phyloP scores from a whole-genome alignment of 352 stramenopile genomes.

The Globisporangium iwayamae region DNA sequence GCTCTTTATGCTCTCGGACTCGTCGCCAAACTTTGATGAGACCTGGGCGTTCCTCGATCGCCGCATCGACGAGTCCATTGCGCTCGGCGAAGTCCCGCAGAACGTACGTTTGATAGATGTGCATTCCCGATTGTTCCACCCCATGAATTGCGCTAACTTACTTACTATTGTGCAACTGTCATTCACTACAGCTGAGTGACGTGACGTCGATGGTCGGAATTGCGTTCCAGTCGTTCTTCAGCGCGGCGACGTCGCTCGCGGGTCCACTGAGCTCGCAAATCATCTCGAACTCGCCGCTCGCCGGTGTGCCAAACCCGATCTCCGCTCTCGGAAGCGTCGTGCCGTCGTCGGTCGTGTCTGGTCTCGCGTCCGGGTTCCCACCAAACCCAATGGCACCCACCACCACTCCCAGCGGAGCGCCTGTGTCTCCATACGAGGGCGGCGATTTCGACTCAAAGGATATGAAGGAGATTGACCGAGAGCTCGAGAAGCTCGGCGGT shows the following conservation, averaged over 20 bases:
- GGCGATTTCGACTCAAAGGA: conserved; percentile 54
- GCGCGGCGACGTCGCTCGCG: conserved; percentile 71
- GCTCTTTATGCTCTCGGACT: conserved; percentile 83
- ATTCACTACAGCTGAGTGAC: conserved; percentile 46
- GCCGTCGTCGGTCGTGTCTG: conserved; percentile 40
- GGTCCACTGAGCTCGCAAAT: conserved; percentile 64
- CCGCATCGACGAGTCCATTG: conserved; percentile 77
- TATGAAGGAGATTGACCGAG: conserved; percentile 57
- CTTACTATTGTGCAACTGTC: not conserved
- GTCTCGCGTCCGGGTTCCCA: conserved; percentile 40
- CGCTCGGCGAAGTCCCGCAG: conserved; percentile 71
- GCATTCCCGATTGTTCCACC: not conserved
- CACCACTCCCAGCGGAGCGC: not conserved
- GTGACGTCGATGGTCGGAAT: conserved; percentile 76
- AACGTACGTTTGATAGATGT: conserved; percentile 46
- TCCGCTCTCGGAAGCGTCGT: conserved; percentile 50
- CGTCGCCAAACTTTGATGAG: conserved; percentile 66
- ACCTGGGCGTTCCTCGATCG: conserved; percentile 84
- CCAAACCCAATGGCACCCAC: conserved; percentile 28
- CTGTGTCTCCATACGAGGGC: conserved; percentile 18
- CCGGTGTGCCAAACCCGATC: conserved; percentile 74
- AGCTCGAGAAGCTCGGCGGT: conserved; percentile 70
- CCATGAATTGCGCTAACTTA: not conserved
- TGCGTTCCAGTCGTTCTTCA: conserved; percentile 74
- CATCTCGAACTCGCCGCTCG: conserved; percentile 64